These are phyloP conservation scores for Hemisphaericaspora subhashii DNA, from an alignment of 1,139 yeast genomes.

Conservation along the genomic window DNA sequence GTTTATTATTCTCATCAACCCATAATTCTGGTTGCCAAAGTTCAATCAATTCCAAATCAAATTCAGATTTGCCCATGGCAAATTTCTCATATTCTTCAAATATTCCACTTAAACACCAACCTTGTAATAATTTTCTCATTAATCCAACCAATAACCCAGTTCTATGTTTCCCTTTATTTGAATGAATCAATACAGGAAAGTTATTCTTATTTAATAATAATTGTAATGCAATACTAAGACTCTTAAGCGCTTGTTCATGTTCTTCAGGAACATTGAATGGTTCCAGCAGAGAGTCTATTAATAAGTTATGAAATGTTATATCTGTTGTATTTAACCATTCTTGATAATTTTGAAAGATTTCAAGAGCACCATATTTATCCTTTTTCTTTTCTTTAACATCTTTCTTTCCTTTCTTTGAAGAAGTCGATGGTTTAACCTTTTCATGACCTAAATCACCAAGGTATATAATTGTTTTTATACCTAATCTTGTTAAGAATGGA, in stretches of 20 bases:
- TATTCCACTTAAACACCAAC: slow-evolving; percentile 91
- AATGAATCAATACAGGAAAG: slow-evolving; percentile 85
- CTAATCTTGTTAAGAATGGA: slow-evolving; percentile 68
- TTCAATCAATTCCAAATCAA: slow-evolving; percentile 70
- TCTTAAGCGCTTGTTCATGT: slow-evolving; percentile 39
- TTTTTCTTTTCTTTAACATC: slow-evolving; percentile 46
- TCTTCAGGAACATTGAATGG: slow-evolving; percentile 60
- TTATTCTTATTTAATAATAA: slow-evolving; percentile 67
- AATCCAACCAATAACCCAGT: slow-evolving; percentile 90
- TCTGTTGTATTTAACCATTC: slow-evolving; percentile 59
- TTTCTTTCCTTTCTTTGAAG: slow-evolving; percentile 17
- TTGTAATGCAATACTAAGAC: slow-evolving; percentile 61
- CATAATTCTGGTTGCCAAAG: slow-evolving; percentile 49
- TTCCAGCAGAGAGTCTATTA: slow-evolving; percentile 72
- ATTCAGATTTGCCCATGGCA: slow-evolving; percentile 91
- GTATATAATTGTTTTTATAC: slow-evolving; percentile 76
- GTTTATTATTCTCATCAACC: slow-evolving; percentile 31
- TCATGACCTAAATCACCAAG: slow-evolving; percentile 65
- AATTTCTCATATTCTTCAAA: slow-evolving; percentile 92
- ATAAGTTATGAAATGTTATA: slow-evolving; percentile 60
- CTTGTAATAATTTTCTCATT: slow-evolving; percentile 80
- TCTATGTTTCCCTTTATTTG: slow-evolving; percentile 93
- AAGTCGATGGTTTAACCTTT: slow-evolving; percentile 11
- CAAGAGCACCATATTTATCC: slow-evolving; percentile 35
- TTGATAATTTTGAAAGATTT: slow-evolving; percentile 51